Evolutionary conservation across 805 yeast genomes (phyloP).

Genomic region (Starmerella khaoyaiensis): DNA sequence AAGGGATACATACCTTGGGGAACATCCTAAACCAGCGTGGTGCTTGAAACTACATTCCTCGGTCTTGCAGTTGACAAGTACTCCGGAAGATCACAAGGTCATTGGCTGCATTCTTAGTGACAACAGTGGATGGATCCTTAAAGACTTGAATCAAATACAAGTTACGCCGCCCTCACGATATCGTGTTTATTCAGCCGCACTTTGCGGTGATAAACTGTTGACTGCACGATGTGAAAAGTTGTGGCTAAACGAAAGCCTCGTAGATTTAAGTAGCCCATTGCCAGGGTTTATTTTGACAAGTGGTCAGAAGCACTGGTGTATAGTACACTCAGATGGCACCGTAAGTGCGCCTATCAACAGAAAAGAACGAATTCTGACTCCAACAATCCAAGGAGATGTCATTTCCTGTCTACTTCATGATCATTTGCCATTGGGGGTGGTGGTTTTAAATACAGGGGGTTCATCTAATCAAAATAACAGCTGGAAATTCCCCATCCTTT

Average conservation of each 20-base stretch:
- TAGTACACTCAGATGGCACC: slow-evolving; percentile 1
- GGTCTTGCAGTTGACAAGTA: not conserved
- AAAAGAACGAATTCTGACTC: not conserved
- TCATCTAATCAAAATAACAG: not conserved
- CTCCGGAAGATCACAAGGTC: not conserved
- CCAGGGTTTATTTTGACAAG: not conserved
- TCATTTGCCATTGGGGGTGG: slow-evolving; percentile 9
- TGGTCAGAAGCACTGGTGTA: not conserved
- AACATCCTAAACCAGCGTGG: not conserved
- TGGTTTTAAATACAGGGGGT: slow-evolving; percentile 1
- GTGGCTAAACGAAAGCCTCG: not conserved
- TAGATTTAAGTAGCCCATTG: not conserved
- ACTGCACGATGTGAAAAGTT: not conserved
- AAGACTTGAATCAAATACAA: not conserved
- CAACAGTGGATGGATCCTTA: slow-evolving; percentile 3
- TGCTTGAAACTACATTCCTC: not conserved
- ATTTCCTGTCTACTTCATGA: slow-evolving; percentile 7
- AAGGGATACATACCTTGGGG: not conserved
- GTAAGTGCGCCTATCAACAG: not conserved
- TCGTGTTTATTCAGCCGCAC: not conserved
- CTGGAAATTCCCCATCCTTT: slow-evolving; percentile 17
- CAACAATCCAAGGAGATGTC: slow-evolving; percentile 7
- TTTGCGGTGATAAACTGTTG: not conserved
- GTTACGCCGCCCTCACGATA: not conserved
- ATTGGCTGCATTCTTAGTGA: slow-evolving; percentile 2